phyloP scores from a whole-genome alignment of 1,284 basidiomycete genomes.

The Caloboletus inedulis region DNA sequence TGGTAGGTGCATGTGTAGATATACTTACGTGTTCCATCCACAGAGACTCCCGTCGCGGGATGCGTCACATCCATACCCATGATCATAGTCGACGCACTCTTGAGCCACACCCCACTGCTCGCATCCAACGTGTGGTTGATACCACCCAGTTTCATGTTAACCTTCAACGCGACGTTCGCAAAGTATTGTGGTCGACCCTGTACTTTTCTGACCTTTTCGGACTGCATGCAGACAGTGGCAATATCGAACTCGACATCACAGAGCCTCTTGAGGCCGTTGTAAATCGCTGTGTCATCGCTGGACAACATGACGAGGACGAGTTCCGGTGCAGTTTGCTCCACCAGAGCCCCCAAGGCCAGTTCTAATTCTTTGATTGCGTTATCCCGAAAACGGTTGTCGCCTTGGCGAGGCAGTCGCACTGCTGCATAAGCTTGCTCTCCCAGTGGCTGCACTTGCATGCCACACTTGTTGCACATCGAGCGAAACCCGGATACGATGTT shows the following conservation, averaged over 20 bases:
- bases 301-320: slow-evolving; percentile 59
- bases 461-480: slow-evolving; percentile 55
- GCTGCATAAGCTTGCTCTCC: not conserved
- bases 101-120: slow-evolving; percentile 53
- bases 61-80: slow-evolving; percentile 83
- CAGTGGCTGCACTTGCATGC: slow-evolving; percentile 43
- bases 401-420: slow-evolving; percentile 7
- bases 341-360: slow-evolving; percentile 20
- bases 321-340: slow-evolving; percentile 23
- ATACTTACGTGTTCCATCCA: slow-evolving; percentile 48
- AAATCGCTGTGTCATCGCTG: slow-evolving; percentile 63
- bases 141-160: slow-evolving; percentile 80
- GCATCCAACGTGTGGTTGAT: slow-evolving; percentile 65
- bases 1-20: not conserved
- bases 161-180: slow-evolving; percentile 38
- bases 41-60: slow-evolving; percentile 49
- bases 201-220: slow-evolving; percentile 53
- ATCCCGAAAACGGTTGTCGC: slow-evolving; percentile 7
- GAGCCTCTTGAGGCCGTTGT: slow-evolving; percentile 67
- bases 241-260: slow-evolving; percentile 65
- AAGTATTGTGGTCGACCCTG: slow-evolving; percentile 40
- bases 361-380: slow-evolving; percentile 24
- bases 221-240: slow-evolving; percentile 66
- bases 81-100: slow-evolving; percentile 62
- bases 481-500: slow-evolving; percentile 47